phyloP scores from a whole-genome alignment of 345 rosid species.

The Iberis pinnata region DNA sequence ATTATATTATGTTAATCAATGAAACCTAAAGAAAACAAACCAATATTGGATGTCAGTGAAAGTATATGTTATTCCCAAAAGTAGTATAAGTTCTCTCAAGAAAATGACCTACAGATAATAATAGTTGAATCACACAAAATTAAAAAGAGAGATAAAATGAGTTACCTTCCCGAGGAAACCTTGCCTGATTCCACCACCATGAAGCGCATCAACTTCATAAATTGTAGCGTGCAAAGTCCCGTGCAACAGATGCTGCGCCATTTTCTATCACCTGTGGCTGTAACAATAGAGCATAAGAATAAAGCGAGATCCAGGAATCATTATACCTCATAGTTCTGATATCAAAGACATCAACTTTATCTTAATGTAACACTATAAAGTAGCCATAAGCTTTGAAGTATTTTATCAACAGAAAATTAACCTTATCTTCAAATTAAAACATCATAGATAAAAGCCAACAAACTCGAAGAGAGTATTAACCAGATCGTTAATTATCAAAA shows the following conservation, averaged over 20 bases:
- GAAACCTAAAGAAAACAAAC: neutral
- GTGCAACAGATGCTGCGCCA: constrained; percentile 73
- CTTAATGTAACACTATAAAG: no score
- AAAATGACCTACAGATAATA: neutral
- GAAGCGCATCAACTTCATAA: constrained; percentile 73
- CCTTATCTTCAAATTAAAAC: constrained; percentile 3
- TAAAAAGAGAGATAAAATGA: neutral
- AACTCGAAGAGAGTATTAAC: no score
- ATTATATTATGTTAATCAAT: no score
- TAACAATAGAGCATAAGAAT: neutral
- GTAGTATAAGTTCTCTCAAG: neutral
- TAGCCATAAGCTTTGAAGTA: no score
- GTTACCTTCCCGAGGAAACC: constrained; percentile 70
- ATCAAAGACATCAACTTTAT: neutral
- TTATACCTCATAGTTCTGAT: neutral
- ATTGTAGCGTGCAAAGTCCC: constrained; percentile 86
- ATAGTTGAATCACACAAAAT: neutral
- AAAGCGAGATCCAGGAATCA: no score
- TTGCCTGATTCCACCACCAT: constrained; percentile 35
- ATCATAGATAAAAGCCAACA: neutral
- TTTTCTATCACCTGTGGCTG: constrained; percentile 33
- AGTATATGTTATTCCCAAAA: no score
- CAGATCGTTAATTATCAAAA: no score
- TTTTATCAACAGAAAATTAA: no score
- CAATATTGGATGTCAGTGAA: neutral